Base-by-base conservation (phyloP, 805 yeast species). In the Cephaloascus albidus region DNA sequence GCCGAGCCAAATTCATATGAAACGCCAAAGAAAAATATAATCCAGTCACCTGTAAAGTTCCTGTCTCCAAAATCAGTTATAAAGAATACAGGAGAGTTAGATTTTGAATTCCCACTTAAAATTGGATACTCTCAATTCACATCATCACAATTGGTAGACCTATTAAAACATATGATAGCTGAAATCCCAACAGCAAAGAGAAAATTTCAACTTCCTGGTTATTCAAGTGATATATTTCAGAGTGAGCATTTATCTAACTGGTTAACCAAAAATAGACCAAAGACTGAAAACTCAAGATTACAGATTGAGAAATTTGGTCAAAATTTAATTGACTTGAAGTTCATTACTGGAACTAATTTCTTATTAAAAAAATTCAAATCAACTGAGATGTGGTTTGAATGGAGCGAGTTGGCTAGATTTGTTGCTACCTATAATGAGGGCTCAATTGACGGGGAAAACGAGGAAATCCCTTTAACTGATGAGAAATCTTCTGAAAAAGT, bases 351-450 rank as follows among this genome's bases (percentile, higher is more conserved):
- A 2, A 55, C 63, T 3, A 59, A 62, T 3, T 48, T 65, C 33
- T 49, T 65, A 35, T 52, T 53, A 15, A 49, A 57, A 4, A 57
- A 49, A 40, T 67, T 67, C 45, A 62, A 49, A 39, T 60, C 65
- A 40, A 69, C 64, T 40, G 62, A 61, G 3, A 57, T 63, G 64
- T 65, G 70, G 70, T 63, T 63, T 36, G 72, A 67, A 45, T 66
- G 71, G 71, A 49, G 66, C 1, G 65, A 60, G 18, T 41, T 53
- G 36, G 62, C 68, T 4, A 18, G 48, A 3, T 49, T 39, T 18
- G 42, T 50, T 3, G 43, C 55, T 4, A 43, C 38, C 12, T 49
- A 45, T 35, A 39, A 39, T 15, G 35, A 10, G 8, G 36, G 36
- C 10, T 8, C 28, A 6, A 18, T 20, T 33, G 16, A n/a, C 6